A percentile compares a stretch with the other conserved stretches of the same genome.
These are phyloP conservation scores for Alternaria gansuensis DNA, from an alignment of 2,329 filamentous ascomycete genomes.

Conservation along the genomic window DNA sequence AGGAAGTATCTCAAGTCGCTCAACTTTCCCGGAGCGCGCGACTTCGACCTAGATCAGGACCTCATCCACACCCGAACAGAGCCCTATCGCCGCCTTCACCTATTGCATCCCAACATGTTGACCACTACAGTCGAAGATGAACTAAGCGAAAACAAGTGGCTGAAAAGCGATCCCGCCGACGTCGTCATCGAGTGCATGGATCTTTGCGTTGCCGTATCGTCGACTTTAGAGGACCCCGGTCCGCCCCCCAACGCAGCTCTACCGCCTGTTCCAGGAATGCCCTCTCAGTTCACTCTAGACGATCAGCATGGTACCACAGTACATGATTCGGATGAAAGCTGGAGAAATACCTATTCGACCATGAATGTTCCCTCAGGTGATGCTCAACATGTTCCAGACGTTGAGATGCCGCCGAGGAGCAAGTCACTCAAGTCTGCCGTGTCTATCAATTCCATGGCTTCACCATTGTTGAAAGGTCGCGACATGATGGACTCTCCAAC, in stretches of 20 bases:
- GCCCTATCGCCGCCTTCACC: conserved; percentile 74
- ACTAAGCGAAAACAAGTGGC: conserved; percentile 79
- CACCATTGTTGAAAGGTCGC: conserved; percentile 55
- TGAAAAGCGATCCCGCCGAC: conserved; percentile 80
- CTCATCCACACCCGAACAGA: conserved; percentile 81
- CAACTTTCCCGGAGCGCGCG: conserved; percentile 73
- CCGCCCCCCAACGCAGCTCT: conserved; percentile 58
- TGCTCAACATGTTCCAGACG: conserved; percentile 33
- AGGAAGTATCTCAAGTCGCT: conserved; percentile 79
- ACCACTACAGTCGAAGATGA: conserved; percentile 81
- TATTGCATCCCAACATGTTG: conserved; percentile 86
- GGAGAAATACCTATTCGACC: conserved; percentile 65
- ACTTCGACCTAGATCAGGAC: conserved; percentile 79
- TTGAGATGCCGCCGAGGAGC: conserved; percentile 33
- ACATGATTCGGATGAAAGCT: conserved; percentile 55
- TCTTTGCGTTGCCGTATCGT: conserved; percentile 63
- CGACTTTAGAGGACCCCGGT: conserved; percentile 56
- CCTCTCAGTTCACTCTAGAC: conserved; percentile 47
- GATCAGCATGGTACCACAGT: conserved; percentile 40
- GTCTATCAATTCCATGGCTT: conserved; percentile 56
- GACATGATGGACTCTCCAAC: conserved; percentile 69
- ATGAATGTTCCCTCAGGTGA: conserved; percentile 50
- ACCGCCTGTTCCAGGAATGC: conserved; percentile 53
- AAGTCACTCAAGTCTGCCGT: conserved; percentile 55
- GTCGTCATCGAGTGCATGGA: conserved; percentile 82